Evolutionary conservation across 2,329 filamentous ascomycete species (phyloP).

Genomic region (Monilinia aucupariae): DNA sequence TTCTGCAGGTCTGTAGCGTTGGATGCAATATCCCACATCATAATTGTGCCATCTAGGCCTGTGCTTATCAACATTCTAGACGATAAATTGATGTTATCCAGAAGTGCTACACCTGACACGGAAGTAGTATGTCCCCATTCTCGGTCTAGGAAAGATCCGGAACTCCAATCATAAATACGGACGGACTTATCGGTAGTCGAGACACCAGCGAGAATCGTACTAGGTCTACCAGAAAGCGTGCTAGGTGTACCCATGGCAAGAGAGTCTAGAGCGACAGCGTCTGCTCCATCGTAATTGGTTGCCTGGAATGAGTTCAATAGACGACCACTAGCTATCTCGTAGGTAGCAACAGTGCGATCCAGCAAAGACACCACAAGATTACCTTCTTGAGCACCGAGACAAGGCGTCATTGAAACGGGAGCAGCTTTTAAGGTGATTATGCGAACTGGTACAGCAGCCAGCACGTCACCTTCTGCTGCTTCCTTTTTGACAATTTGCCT

Average conservation of each 20-base stretch:
- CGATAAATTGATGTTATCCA: conserved; percentile 52
- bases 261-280: conserved; percentile 78
- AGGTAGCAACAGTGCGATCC: conserved; percentile 56
- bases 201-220: conserved; percentile 70
- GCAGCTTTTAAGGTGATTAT: conserved; percentile 81
- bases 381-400: conserved; percentile 49
- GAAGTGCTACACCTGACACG: conserved; percentile 75
- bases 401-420: conserved; percentile 75
- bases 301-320: conserved; percentile 73
- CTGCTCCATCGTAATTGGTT: conserved; percentile 70
- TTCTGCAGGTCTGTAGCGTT: conserved; percentile 24
- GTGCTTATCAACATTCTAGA: conserved; percentile 63
- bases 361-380: conserved; percentile 54
- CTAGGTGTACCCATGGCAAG: conserved; percentile 60
- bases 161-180: conserved; percentile 75
- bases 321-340: conserved; percentile 62
- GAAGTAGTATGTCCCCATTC: conserved; percentile 96
- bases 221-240: conserved; percentile 45
- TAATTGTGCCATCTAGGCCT: conserved; percentile 74
- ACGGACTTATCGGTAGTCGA: conserved; percentile 96
- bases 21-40: conserved; percentile 56
- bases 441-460: conserved; percentile 72
- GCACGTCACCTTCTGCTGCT: conserved; percentile 49
- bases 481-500: conserved; percentile 71
- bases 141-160: conserved; percentile 71